Evolutionary conservation across 805 yeast species (phyloP).

Genomic region (Geotrichum ghanense): DNA sequence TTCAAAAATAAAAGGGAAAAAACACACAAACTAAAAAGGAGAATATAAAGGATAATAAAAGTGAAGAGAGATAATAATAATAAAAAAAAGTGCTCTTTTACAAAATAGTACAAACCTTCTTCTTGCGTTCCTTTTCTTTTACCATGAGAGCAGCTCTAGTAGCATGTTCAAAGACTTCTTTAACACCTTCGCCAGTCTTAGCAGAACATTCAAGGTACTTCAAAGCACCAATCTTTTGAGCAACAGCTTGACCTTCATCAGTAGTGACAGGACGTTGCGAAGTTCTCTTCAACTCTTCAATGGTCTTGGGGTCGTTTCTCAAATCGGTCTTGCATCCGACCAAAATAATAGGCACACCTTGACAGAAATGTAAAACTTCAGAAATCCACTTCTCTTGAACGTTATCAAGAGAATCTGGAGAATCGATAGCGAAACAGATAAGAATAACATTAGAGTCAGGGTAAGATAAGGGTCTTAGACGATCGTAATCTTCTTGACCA

Average conservation of each 20-base stretch:
- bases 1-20: neutral
- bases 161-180: constrained; percentile 87
- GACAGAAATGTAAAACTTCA: constrained; percentile 89
- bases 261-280: constrained; percentile 73
- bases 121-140: constrained; percentile 39
- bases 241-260: constrained; percentile 77
- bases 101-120: constrained; percentile 12
- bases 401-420: constrained; percentile 86
- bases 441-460: constrained; percentile 88
- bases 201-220: constrained; percentile 90
- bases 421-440: constrained; percentile 82
- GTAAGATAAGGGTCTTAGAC: constrained; percentile 77
- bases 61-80: no score
- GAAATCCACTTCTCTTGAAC: constrained; percentile 95
- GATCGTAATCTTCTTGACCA: constrained; percentile 73
- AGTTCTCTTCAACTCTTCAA: constrained; percentile 60
- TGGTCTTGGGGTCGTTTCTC: constrained; percentile 69
- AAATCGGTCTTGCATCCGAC: constrained; percentile 90
- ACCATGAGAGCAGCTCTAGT: constrained; percentile 79
- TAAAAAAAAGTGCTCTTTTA: no score
- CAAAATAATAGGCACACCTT: constrained; percentile 81
- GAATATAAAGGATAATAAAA: no score
- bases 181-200: constrained; percentile 80
- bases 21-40: no score
- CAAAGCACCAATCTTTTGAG: constrained; percentile 79